Base-by-base conservation (phyloP, 352 stramenopile genomes). In the Globisporangium iwayamae region DNA sequence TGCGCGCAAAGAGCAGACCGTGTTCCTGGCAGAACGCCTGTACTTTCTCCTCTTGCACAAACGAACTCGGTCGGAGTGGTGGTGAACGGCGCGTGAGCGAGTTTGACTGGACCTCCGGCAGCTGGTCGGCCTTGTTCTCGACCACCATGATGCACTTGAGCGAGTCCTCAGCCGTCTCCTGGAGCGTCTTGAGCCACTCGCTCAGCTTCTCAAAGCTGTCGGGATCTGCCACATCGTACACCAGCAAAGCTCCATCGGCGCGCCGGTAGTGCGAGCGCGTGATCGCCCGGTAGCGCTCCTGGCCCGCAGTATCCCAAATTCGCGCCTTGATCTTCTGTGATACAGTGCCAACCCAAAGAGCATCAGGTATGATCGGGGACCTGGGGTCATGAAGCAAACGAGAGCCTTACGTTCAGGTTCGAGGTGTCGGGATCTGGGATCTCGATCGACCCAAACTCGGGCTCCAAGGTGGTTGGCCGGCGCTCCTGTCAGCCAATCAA, bases 121-220 rank as follows among this genome's bases (percentile, higher is more conserved):
- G 63, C 63, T 83, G 78, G 70, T 98, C 92, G 34, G 84, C 79
- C 70, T 98, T 98, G 83, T 98, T 98, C 60, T 96, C 92, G 3
- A 94, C 71, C 32, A 98, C 92, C 67, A 89, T 87, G 59, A 96
- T 90, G 14, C 74, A 73, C 47, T 86, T 82, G 54, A 98, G 91
- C 13, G 90, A 93, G 16, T 92, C 79, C 11, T 83, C 89, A 9
- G 90, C 85, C 3, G 93, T 93, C 55, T 96, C 85, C 4, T 78
- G 78, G 8, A 97, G 70, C 32, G 96, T 93, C 56, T 87, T 81
- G 2, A 97, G 82, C 92, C 91, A 98, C 51, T 92, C 90, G 14
- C 81, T 73, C 0, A 97, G 85, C 57, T 91, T 91, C 18, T 78
- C 74, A 65, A 98, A 98, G 67, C 73, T 93, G 14, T 93, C 79